A percentile compares a stretch with the other conserved stretches of the same genome.
These are phyloP conservation scores for Fallopia convolvulus DNA, from an alignment of 148 eudicot species.

Conservation along the genomic window DNA sequence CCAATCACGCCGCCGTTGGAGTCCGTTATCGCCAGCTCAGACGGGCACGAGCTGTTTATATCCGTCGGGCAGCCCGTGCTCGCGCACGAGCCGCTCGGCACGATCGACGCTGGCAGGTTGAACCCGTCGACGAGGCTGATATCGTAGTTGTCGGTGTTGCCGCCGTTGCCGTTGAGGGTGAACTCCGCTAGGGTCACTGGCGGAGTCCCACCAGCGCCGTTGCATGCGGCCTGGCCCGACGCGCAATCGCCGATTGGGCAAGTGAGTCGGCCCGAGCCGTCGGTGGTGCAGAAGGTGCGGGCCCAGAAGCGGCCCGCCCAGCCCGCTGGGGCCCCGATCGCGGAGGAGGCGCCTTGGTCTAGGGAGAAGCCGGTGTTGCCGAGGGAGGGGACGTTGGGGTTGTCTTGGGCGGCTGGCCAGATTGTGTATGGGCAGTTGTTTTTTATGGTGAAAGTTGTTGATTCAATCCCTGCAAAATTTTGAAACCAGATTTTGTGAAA, in stretches of 20 bases:
- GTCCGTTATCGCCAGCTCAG: constrained; percentile 53
- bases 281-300: not conserved
- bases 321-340: constrained; percentile 14
- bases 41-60: constrained; percentile 37
- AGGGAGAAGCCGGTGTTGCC: constrained; percentile 34
- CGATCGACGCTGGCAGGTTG: constrained; percentile 75
- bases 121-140: constrained; percentile 22
- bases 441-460: constrained; percentile 25
- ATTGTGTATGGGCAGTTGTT: constrained; percentile 41
- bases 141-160: constrained; percentile 63
- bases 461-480: constrained; percentile 23
- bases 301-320: constrained; percentile 5
- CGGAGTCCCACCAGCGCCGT: not conserved
- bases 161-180: constrained; percentile 8
- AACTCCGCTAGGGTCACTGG: constrained; percentile 10
- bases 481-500: too few species aligned
- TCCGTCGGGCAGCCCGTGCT: not conserved
- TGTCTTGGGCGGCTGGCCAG: constrained; percentile 46
- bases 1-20: constrained; percentile 53
- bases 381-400: constrained; percentile 19
- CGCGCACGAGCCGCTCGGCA: constrained; percentile 36
- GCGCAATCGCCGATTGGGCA: constrained; percentile 8
- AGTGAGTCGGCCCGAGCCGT: not conserved
- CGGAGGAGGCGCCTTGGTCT: constrained; percentile 11
- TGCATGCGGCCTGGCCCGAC: not conserved